phyloP scores from a whole-genome alignment of 2,329 filamentous ascomycete genomes.

The Cladosporium austrohemisphaericum region DNA sequence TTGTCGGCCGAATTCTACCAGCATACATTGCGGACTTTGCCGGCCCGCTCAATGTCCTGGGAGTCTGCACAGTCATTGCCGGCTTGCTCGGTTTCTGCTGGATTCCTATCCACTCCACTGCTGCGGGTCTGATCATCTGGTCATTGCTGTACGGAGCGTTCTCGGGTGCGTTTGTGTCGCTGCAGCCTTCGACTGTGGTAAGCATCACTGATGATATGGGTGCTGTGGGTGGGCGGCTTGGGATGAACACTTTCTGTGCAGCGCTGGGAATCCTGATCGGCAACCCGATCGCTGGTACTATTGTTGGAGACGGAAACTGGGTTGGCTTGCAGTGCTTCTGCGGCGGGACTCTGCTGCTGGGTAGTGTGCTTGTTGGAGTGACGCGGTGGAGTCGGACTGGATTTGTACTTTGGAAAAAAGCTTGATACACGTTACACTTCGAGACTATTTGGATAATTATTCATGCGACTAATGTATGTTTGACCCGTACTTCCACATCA shows the following conservation, averaged over 20 bases:
- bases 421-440: no score
- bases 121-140: conserved; percentile 28
- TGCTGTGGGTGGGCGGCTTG: conserved; percentile 24
- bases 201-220: conserved; percentile 33
- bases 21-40: conserved; percentile 51
- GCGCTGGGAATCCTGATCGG: conserved; percentile 26
- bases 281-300: conserved; percentile 25
- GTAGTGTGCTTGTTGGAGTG: conserved; percentile 18
- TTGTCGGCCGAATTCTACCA: conserved; percentile 38
- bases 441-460: no score
- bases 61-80: conserved; percentile 41
- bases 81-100: conserved; percentile 51
- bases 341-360: conserved; percentile 21
- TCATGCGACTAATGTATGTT: no score
- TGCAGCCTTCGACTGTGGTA: conserved; percentile 35
- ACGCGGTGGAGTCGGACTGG: conserved; percentile 21
- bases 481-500: no score
- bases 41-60: conserved; percentile 49
- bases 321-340: conserved; percentile 24
- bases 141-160: conserved; percentile 36
- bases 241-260: conserved; percentile 25
- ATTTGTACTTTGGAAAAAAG: conserved; percentile 17
- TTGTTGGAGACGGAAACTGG: conserved; percentile 19
- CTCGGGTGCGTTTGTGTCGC: conserved; percentile 36
- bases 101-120: conserved; percentile 44